phyloP scores from a whole-genome alignment of 768 basidiomycete species.

The Cystofilobasidium ferigula region DNA sequence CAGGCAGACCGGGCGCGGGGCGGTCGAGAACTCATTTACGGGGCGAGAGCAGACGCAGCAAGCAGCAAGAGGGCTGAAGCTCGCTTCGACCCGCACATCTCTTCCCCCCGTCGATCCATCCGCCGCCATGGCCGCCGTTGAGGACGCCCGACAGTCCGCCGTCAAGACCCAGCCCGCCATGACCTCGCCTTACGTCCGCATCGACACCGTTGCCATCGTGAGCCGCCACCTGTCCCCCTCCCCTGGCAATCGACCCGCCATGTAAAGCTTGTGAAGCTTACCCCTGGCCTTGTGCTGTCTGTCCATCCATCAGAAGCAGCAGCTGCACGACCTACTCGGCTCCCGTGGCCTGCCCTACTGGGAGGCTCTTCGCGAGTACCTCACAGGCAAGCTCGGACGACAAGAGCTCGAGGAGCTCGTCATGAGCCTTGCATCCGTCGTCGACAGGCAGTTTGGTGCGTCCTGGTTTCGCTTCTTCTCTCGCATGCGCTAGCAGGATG shows the following conservation, averaged over 20 bases:
- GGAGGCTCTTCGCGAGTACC: conserved; percentile 14
- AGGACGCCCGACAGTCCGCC: neutral
- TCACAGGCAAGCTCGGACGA: conserved; percentile 22
- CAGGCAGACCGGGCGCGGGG: neutral
- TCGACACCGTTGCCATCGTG: conserved; percentile 22
- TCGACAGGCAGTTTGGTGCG: conserved; percentile 18
- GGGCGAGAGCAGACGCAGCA: neutral
- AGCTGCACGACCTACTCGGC: conserved; percentile 23
- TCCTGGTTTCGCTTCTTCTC: neutral
- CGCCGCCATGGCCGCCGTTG: neutral
- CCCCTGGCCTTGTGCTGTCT: neutral
- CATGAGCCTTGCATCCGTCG: conserved; percentile 3
- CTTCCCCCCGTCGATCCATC: neutral
- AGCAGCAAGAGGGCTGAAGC: neutral
- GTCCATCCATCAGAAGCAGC: conserved; percentile 20
- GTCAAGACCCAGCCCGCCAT: neutral
- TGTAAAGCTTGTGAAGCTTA: neutral
- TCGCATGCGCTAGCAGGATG: neutral
- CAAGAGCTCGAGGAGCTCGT: conserved; percentile 24
- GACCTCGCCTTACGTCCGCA: neutral
- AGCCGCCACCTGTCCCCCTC: neutral
- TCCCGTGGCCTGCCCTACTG: conserved; percentile 24
- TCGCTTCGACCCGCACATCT: neutral
- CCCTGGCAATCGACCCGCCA: neutral
- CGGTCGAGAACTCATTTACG: conserved; percentile 6